Conservation (phyloP, 345 rosid species). For the Boechera retrofracta region DNA sequence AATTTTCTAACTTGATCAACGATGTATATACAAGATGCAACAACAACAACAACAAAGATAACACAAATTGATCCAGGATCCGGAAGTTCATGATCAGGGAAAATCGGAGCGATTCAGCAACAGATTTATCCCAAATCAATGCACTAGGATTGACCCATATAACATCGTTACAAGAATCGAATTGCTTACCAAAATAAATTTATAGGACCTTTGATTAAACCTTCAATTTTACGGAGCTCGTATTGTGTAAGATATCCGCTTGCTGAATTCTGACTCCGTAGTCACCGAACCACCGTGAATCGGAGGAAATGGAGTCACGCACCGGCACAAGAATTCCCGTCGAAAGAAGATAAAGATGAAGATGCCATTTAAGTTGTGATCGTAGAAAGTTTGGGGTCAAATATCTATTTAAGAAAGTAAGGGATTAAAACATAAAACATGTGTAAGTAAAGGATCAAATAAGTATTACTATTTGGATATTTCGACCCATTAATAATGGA, state of each 20-base stretch:
- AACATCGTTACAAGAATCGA: neutral
- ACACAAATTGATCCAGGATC: conserved; percentile 1
- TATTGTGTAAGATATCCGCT: neutral
- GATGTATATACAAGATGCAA: neutral
- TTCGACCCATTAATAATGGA: conserved; percentile 27
- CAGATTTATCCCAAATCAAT: neutral
- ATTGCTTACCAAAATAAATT: conserved; percentile 21
- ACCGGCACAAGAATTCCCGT: neutral
- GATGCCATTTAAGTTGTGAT: neutral
- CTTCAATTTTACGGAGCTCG: conserved; percentile 6
- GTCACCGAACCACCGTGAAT: conserved; percentile 15
- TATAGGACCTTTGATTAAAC: neutral
- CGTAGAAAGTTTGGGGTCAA: neutral
- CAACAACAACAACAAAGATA: conserved; percentile 7
- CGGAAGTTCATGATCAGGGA: conserved; percentile 5
- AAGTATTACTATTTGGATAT: neutral
- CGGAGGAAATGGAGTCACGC: conserved; percentile 18
- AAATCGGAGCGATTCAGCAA: conserved; percentile 17
- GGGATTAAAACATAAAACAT: neutral
- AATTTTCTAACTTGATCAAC: neutral
- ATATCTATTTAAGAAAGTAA: neutral
- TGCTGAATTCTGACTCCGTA: neutral
- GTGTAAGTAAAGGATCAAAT: conserved; percentile 21
- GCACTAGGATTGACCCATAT: neutral
- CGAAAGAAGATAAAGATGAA: conserved; percentile 1